Percentiles rank a stretch among this genome's conserved stretches.
phyloP scores from a whole-genome alignment of 352 stramenopile genomes.

The Pythium scleroteichum region DNA sequence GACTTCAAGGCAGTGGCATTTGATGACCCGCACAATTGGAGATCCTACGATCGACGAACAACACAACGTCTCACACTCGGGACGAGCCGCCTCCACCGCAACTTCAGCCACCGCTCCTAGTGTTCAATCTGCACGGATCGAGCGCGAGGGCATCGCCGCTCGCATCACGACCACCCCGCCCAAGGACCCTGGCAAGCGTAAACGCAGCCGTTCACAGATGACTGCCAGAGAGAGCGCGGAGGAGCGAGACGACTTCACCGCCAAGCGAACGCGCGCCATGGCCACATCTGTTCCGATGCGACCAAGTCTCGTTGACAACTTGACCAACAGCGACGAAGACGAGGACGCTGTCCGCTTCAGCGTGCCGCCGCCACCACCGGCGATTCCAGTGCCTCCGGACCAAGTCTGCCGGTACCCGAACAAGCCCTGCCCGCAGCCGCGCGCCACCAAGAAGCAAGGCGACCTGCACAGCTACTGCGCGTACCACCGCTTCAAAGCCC shows the following conservation, averaged over 20 bases:
- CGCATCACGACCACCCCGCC: not conserved
- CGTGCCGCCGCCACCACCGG: constrained; percentile 11
- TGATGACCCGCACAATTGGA: not conserved
- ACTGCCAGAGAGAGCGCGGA: constrained; percentile 12
- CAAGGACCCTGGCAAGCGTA: constrained; percentile 16
- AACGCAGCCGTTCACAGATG: constrained; percentile 16
- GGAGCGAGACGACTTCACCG: constrained; percentile 4
- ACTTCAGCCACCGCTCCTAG: not conserved
- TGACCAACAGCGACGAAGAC: constrained; percentile 18
- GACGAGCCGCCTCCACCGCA: constrained; percentile 1
- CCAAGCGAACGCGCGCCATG: constrained; percentile 10
- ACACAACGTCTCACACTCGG: not conserved
- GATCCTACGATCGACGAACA: not conserved
- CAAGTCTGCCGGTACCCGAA: constrained; percentile 55
- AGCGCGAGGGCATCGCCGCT: not conserved
- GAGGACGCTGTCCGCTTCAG: constrained; percentile 7
- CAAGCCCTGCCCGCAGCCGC: constrained; percentile 50
- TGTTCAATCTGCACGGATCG: constrained; percentile 14
- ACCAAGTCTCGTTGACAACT: not conserved
- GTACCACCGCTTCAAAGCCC: constrained; percentile 51
- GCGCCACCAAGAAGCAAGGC: constrained; percentile 47
- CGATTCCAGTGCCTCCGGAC: constrained; percentile 36
- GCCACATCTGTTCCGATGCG: not conserved
- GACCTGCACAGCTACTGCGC: constrained; percentile 61
- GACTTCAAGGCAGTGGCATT: not conserved